phyloP scores from a whole-genome alignment of 2,329 filamentous ascomycete species.

The Nannizzia gypsea region DNA sequence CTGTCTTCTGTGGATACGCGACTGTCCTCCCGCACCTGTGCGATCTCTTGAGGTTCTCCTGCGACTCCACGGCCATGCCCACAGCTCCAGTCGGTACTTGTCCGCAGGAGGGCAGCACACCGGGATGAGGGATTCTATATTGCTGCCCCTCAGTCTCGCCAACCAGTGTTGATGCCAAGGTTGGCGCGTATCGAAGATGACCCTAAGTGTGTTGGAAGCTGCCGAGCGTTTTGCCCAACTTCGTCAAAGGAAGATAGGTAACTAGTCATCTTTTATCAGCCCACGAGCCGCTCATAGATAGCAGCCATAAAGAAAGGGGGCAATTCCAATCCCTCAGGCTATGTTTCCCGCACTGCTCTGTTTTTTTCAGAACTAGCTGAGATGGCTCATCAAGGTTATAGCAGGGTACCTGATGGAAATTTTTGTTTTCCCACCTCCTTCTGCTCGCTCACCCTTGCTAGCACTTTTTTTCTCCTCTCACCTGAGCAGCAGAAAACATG shows the following conservation, averaged over 20 bases:
- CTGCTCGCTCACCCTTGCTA: not conserved
- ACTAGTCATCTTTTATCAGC: not conserved
- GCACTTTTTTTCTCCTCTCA: not conserved
- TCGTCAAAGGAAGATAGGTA: not conserved
- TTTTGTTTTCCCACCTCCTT: not conserved
- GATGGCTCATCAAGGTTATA: not conserved
- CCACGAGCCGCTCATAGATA: not conserved
- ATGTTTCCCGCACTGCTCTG: not conserved
- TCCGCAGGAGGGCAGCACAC: not conserved
- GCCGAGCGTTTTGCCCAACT: not conserved
- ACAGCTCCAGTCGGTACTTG: not conserved
- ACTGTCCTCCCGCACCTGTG: slow-evolving; percentile 1
- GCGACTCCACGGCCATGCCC: not conserved
- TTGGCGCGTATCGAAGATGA: not conserved
- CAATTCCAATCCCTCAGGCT: too few relatives aligned
- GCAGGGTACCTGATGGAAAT: slow-evolving; percentile 3
- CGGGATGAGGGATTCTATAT: not conserved
- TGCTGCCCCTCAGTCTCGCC: not conserved
- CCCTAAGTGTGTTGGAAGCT: not conserved
- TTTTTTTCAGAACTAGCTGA: not conserved
- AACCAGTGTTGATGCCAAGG: not conserved
- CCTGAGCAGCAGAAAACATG: not conserved
- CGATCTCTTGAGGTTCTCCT: not conserved
- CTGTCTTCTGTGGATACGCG: not conserved
- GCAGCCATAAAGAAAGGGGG: not conserved